Base-by-base conservation (phyloP, 352 stramenopile genomes). In the Poterioochromonas sp. region DNA sequence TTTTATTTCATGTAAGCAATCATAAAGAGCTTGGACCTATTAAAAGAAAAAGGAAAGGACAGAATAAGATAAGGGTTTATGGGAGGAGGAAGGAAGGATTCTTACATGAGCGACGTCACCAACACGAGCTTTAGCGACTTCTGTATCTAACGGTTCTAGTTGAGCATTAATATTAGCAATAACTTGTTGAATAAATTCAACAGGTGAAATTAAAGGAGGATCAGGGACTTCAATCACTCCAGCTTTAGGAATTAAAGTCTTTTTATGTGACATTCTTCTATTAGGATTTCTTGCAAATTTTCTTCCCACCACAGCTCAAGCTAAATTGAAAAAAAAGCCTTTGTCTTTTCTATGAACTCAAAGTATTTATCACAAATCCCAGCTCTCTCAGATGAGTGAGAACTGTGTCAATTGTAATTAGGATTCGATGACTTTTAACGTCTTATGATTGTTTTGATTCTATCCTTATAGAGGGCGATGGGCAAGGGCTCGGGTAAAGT, bases 171-270 rank as follows among this genome's bases (percentile, higher is more conserved):
- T 39, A 68, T 68, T 68, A 37, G 5, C 58, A 15, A 68, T 39
- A 35, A 68, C 58, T 68, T 68, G 58, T 39, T 68, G 5, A 39
- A 68, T 39, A 35, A 68, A 68, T 68, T 68, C 58, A 15, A 68
- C 26, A 35, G 58, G 12, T 18, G 58, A 29, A 26, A 68, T 68
- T 15, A 26, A 18, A 29, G 58, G 26, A 68, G 58, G 58, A 68
- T 68, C 34, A 29, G 58, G 58, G 11, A 68, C 58, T 39, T 68
- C 58, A 26, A 68, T 68, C 8, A 40, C 34, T 15, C 58, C 58
- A 40, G 58, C 58, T 68, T 68, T 68, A 68, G 58, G 58, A 39
- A 68, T 68, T 8, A 39, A 35, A 40, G 34, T 26, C 47, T 26
- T 26, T 26, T 26, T 26, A 58, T 15, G 26, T 26, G 47, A 58